Evolutionary conservation across 768 basidiomycete species (phyloP).

Genomic region (Leccinum arenicola): DNA sequence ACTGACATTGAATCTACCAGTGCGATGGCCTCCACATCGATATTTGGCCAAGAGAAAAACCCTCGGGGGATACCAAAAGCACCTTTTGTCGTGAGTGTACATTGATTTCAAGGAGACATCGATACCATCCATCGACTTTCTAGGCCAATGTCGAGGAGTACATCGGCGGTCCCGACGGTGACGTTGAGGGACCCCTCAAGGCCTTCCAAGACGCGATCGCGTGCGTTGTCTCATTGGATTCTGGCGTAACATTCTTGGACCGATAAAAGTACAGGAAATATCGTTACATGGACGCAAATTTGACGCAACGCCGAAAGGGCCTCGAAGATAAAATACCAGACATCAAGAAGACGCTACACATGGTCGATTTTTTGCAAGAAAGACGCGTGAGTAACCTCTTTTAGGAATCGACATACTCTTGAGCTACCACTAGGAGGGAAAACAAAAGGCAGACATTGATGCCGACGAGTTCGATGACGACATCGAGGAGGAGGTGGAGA

Average conservation of each 20-base stretch:
- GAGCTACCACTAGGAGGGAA: constrained; percentile 50
- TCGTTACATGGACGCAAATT: constrained; percentile 92
- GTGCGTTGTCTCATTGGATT: constrained; percentile 46
- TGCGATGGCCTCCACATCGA: constrained; percentile 25
- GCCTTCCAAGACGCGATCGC: constrained; percentile 90
- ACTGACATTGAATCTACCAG: background rate
- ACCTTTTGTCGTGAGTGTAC: constrained; percentile 80
- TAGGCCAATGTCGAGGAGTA: constrained; percentile 88
- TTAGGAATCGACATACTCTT: background rate
- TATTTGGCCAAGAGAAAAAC: constrained; percentile 56
- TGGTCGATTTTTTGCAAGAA: constrained; percentile 81
- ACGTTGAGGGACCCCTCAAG: constrained; percentile 74
- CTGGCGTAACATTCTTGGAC: constrained; percentile 13
- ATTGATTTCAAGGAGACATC: background rate
- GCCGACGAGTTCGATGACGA: constrained; percentile 53
- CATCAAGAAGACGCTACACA: constrained; percentile 85
- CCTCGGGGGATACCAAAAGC: constrained; percentile 94
- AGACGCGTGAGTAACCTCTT: constrained; percentile 50
- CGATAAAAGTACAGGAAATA: constrained; percentile 74
- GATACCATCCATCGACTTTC: background rate
- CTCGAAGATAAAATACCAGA: constrained; percentile 96
- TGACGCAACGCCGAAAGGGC: constrained; percentile 71
- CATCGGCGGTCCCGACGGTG: constrained; percentile 73
- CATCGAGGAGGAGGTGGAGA: constrained; percentile 31
- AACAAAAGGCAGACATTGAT: constrained; percentile 37